Conservation (phyloP, 169 alveolate genomes). For the Besnoitia besnoiti region DNA sequence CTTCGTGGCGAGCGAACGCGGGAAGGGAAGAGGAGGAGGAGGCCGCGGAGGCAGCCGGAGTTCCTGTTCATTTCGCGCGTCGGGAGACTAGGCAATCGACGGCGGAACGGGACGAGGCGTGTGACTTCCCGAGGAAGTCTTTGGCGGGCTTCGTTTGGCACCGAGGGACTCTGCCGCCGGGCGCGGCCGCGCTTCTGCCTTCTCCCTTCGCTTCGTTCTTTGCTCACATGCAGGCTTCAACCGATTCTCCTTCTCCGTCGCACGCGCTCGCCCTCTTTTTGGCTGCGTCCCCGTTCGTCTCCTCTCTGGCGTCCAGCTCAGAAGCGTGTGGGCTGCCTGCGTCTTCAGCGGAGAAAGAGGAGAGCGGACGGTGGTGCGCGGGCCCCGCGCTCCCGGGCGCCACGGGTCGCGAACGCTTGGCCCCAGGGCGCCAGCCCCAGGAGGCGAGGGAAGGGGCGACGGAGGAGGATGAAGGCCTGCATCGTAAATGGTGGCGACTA, state of each 20-base stretch:
- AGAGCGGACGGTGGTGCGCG: too few relatives aligned
- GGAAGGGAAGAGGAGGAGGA: too few relatives aligned
- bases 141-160: not conserved
- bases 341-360: too few relatives aligned
- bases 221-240: too few relatives aligned
- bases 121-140: too few relatives aligned
- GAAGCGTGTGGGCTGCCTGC: too few relatives aligned
- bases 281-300: not conserved
- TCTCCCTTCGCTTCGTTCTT: not conserved
- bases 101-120: not conserved
- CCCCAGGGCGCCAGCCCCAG: not conserved
- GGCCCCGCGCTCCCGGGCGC: too few relatives aligned
- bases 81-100: not conserved
- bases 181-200: not conserved
- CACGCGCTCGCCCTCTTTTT: not conserved
- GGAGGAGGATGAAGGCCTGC: not conserved
- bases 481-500: conserved; percentile 3
- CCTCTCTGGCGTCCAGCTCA: too few relatives aligned
- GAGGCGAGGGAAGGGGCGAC: not conserved
- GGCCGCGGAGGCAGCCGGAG: too few relatives aligned
- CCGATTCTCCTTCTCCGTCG: not conserved
- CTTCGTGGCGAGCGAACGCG: too few relatives aligned
- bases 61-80: too few relatives aligned
- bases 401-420: too few relatives aligned
- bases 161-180: not conserved